Conservation (phyloP, 2,329 filamentous ascomycete genomes). For the Penicillium sclerotiorum region DNA sequence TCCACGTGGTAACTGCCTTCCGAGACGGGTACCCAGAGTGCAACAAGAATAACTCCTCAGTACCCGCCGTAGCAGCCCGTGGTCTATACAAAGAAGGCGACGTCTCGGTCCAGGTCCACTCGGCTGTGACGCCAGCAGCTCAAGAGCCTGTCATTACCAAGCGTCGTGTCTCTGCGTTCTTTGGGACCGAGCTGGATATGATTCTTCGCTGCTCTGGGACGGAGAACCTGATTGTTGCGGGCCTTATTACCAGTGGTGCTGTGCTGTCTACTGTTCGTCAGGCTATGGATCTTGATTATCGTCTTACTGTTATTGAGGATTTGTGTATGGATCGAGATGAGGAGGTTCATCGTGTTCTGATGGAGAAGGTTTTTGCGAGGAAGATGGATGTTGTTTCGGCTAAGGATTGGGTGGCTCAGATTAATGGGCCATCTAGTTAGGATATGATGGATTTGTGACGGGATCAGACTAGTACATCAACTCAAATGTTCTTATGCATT, state of each 20-base stretch:
- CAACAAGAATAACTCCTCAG: slow-evolving; percentile 26
- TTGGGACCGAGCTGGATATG: slow-evolving; percentile 38
- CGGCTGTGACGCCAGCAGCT: slow-evolving; percentile 18
- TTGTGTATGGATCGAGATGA: slow-evolving; percentile 38
- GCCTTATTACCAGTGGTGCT: slow-evolving; percentile 39
- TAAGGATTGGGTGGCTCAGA: slow-evolving; percentile 30
- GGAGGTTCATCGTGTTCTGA: slow-evolving; percentile 37
- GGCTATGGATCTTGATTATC: slow-evolving; percentile 41
- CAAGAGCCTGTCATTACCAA: slow-evolving; percentile 39
- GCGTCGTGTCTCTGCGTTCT: slow-evolving; percentile 40
- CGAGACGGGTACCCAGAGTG: slow-evolving; percentile 36
- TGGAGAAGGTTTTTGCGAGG: slow-evolving; percentile 37
- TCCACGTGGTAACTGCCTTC: slow-evolving; percentile 39
- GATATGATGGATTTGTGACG: neutral
- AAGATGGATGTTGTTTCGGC: slow-evolving; percentile 32
- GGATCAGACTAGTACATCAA: no score
- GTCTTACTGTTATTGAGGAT: slow-evolving; percentile 37
- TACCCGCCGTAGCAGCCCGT: slow-evolving; percentile 17
- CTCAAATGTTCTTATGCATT: no score
- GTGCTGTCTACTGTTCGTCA: slow-evolving; percentile 42
- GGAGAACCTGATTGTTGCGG: slow-evolving; percentile 35
- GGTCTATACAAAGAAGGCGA: slow-evolving; percentile 30
- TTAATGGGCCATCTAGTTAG: neutral
- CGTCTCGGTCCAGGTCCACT: slow-evolving; percentile 21
- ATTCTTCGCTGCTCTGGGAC: slow-evolving; percentile 34